Percentiles rank a stretch among this genome's conserved stretches.
Evolutionary conservation across 1,139 yeast species (phyloP).

Genomic region (Yamadazyma kanchanaburiensis): DNA sequence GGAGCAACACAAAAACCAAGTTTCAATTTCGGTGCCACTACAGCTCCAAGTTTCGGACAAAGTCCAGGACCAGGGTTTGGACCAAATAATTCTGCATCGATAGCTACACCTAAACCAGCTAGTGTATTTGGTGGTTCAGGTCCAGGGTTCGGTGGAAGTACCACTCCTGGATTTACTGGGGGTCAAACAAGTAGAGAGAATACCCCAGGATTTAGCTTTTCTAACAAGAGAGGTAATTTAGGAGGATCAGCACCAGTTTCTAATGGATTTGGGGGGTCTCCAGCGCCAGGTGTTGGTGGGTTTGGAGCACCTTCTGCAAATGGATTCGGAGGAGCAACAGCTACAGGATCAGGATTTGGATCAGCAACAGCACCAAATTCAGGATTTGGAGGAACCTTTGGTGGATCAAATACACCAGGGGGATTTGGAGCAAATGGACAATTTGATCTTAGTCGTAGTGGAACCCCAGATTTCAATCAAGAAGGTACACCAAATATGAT

Average conservation of each 20-base stretch:
- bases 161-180: too few species aligned
- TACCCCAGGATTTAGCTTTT: too few species aligned
- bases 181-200: too few species aligned
- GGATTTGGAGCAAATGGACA: conserved; percentile 2
- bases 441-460: conserved; percentile 1
- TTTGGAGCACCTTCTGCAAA: conserved; percentile 2
- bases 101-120: background rate
- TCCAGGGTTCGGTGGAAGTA: too few species aligned
- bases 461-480: conserved; percentile 5
- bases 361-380: background rate
- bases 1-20: conserved; percentile 11
- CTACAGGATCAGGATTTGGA: conserved; percentile 2
- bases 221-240: too few species aligned
- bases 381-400: conserved; percentile 2
- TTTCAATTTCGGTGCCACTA: conserved; percentile 10
- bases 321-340: conserved; percentile 8
- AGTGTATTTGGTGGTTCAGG: background rate
- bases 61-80: background rate
- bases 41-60: conserved; percentile 3
- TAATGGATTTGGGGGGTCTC: too few species aligned
- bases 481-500: conserved; percentile 11
- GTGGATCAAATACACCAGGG: conserved; percentile 9
- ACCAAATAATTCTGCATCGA: too few species aligned
- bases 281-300: too few species aligned
- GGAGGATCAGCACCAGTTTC: too few species aligned